phyloP scores from a whole-genome alignment of 306 rosid species.

The Medicago ruthenica region DNA sequence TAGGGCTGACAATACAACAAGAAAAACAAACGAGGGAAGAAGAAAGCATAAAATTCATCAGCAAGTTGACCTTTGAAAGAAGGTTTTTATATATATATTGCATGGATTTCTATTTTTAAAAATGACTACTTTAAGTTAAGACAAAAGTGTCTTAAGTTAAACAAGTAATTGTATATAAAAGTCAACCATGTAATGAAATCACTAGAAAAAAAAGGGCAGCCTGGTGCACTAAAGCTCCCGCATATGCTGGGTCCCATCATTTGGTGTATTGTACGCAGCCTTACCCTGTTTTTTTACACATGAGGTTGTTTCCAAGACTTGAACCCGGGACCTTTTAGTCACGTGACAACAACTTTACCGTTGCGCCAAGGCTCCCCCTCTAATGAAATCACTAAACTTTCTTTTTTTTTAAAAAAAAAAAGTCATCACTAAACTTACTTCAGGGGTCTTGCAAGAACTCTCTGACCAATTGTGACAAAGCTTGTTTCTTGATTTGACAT shows the following conservation, averaged over 20 bases:
- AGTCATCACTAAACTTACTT: conserved; percentile 63
- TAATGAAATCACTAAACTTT: too few relatives aligned
- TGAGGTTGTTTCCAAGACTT: too few relatives aligned
- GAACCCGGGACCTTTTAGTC: too few relatives aligned
- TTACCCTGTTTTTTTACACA: too few relatives aligned
- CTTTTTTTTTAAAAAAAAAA: too few relatives aligned
- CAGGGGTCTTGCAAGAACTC: conserved; percentile 97
- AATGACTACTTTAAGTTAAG: conserved; percentile 27
- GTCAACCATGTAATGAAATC: conserved; percentile 33
- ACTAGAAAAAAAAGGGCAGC: too few relatives aligned
- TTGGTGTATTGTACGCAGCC: too few relatives aligned
- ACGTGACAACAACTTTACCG: too few relatives aligned
- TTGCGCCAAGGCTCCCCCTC: too few relatives aligned
- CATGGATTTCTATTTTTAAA: conserved; percentile 22
- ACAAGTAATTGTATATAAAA: conserved; percentile 14
- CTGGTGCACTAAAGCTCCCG: too few relatives aligned
- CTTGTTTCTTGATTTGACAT: conserved; percentile 99
- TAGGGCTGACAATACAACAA: conserved; percentile 14
- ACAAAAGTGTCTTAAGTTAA: conserved; percentile 19
- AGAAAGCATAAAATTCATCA: conserved; percentile 26
- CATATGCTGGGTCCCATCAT: too few relatives aligned
- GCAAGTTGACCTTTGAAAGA: conserved; percentile 27
- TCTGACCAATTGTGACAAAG: conserved; percentile 95
- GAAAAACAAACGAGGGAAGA: conserved; percentile 6
- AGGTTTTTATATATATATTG: conserved; percentile 4